Percentiles rank a stretch among this genome's conserved stretches.
Evolutionary conservation across 805 yeast species (phyloP).

Genomic region (Starmerella powellii): DNA sequence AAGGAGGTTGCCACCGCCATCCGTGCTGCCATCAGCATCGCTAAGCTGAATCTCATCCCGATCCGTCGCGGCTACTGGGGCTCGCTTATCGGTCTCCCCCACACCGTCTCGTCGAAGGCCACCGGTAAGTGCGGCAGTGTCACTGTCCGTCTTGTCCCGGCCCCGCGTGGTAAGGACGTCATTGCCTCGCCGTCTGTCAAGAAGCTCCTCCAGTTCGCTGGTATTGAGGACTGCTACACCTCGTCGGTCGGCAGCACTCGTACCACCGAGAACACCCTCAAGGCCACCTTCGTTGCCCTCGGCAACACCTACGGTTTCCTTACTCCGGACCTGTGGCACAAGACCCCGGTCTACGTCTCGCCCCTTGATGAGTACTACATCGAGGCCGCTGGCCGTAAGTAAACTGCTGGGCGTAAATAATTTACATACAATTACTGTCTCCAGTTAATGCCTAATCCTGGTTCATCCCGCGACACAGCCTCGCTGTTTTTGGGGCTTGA

Average conservation of each 20-base stretch:
- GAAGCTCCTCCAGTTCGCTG: constrained; percentile 97
- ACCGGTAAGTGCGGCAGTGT: constrained; percentile 99
- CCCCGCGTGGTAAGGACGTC: constrained; percentile 99
- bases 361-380: constrained; percentile 80
- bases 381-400: constrained; percentile 28
- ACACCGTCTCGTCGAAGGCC: constrained; percentile 94
- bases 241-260: constrained; percentile 98
- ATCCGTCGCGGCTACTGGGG: constrained; percentile 99
- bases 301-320: constrained; percentile 99
- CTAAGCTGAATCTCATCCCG: constrained; percentile 96
- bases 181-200: constrained; percentile 99
- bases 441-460: too few species aligned
- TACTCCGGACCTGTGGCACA: constrained; percentile 98
- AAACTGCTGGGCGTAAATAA: constrained; percentile 6
- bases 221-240: constrained; percentile 99
- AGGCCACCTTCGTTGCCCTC: constrained; percentile 98
- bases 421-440: too few species aligned
- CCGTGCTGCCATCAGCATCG: constrained; percentile 98
- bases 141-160: constrained; percentile 94
- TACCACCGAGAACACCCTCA: constrained; percentile 98
- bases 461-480: too few species aligned
- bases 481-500: too few species aligned
- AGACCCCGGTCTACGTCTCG: constrained; percentile 69
- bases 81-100: constrained; percentile 98
- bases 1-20: constrained; percentile 99